A percentile compares a stretch with the other conserved stretches of the same genome.
These are phyloP conservation scores for Apium graveolens DNA, from an alignment of 129 eudicot genomes.

Conservation along the genomic window DNA sequence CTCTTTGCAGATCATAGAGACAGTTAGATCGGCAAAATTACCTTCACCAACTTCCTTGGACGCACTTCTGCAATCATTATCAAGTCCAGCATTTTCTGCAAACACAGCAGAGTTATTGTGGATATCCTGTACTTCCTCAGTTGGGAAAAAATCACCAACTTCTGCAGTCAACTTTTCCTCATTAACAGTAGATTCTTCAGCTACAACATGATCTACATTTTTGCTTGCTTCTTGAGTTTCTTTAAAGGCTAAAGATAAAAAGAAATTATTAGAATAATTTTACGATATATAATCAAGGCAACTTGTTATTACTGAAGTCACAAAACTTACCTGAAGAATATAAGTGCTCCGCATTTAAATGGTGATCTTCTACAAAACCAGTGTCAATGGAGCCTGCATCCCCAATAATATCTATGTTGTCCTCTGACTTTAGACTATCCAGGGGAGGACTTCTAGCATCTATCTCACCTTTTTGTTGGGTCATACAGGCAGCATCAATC, in stretches of 20 bases:
- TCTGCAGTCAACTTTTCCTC: conserved; percentile 13
- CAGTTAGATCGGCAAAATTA: neutral
- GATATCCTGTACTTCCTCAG: conserved; percentile 5
- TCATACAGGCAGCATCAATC: neutral
- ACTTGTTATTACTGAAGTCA: no score
- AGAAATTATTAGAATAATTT: neutral
- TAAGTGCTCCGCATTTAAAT: neutral
- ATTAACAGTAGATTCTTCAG: neutral
- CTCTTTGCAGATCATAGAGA: neutral
- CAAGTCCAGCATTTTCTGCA: neutral
- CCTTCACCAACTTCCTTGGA: neutral
- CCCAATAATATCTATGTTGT: neutral
- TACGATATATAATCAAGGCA: neutral
- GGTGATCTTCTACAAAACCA: neutral
- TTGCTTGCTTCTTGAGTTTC: neutral
- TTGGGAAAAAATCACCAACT: conserved; percentile 13
- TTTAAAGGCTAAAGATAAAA: neutral
- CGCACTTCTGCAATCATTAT: neutral
- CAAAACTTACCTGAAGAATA: neutral
- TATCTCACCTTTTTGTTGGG: neutral
- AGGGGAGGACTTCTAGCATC: neutral
- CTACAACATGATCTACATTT: conserved; percentile 8
- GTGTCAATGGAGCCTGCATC: neutral
- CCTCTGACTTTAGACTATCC: neutral
- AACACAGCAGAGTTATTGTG: conserved; percentile 15